Evolutionary conservation across 2,329 filamentous ascomycete genomes (phyloP), one percentile per base, ranked within the genome.

Genomic region (Penicillium sp.): DNA sequence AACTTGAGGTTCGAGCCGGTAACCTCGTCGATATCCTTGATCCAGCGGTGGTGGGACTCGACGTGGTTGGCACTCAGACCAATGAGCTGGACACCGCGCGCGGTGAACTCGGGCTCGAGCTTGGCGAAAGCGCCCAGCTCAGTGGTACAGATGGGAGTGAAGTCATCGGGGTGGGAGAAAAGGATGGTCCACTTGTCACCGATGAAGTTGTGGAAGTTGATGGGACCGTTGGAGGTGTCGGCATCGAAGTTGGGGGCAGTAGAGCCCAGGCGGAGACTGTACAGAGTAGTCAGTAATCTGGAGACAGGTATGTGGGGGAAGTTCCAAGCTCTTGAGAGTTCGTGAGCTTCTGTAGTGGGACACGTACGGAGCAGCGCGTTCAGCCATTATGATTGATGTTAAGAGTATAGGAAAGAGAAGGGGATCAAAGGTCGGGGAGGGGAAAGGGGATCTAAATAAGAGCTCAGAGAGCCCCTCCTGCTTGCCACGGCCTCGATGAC

Each of bases 91-190:
- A 92, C 90, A 63, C 85, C 85, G 64, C 91, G 87, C 79, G 89
- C 90, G 70, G 84, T 81, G 77, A 96, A 96, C 76, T 96, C 91
- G 65, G 86, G 84, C 79, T 91, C 86, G 58, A 96, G 84, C 79
- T 92, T 94, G 67, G 92, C 89, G 69, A 96, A 95, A 60, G 91
- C 92, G 62, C 92, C 92, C 57, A 96, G 87, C 81, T 96, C 92
- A 51, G 91, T 96, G 66, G 92, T 96, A 81, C 92, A 96, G 56
- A 96, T 92, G 57, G 92, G 92, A 5, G 92, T 96, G 81, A 89
- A 96, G 77, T 96, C 92, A 66, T 72, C 72, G 39, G 85, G 85
- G 75, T 88, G 85, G 40, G 84, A 87, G 79, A 88, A 88, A 61
- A 88, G 79, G 57, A 88, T 78, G 54, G 85, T 82, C 84, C 85